Evolutionary conservation across 352 stramenopile species (phyloP).

Genomic region (Globisporangium heterothallicum): DNA sequence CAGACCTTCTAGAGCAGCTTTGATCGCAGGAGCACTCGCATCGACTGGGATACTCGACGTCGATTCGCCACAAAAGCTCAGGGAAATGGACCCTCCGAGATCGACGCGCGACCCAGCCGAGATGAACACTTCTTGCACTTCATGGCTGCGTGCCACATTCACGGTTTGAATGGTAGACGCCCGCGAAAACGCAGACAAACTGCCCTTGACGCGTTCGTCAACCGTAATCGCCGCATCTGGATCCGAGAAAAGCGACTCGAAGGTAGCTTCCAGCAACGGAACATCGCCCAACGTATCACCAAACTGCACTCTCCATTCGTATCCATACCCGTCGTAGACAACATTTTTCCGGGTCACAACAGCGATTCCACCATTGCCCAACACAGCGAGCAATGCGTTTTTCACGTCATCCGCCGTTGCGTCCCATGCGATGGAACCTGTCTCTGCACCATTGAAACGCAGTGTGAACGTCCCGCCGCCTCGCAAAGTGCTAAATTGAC

Average conservation of each 20-base stretch:
- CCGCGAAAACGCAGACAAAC: conserved; percentile 19
- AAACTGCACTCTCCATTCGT: conserved; percentile 69
- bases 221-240: conserved; percentile 26
- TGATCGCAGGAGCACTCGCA: conserved; percentile 36
- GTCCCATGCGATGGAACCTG: conserved; percentile 30
- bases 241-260: conserved; percentile 8
- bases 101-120: conserved; percentile 57
- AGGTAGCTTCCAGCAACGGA: conserved; percentile 19
- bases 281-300: conserved; percentile 50
- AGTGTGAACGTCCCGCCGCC: conserved; percentile 36
- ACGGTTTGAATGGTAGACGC: conserved; percentile 19
- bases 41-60: conserved; percentile 41
- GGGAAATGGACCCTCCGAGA: conserved; percentile 37
- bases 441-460: conserved; percentile 10
- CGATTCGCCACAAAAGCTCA: conserved; percentile 63
- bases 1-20: conserved; percentile 54
- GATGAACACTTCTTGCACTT: conserved; percentile 75
- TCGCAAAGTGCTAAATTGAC: conserved; percentile 27
- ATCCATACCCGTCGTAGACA: conserved; percentile 47
- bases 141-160: conserved; percentile 19
- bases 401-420: conserved; percentile 28
- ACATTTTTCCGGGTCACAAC: conserved; percentile 38
- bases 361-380: conserved; percentile 10
- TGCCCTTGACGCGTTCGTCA: conserved; percentile 37
- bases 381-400: conserved; percentile 12